Evolutionary conservation across 2,329 filamentous ascomycete genomes (phyloP).

Genomic region (Ophiostoma ulmi): DNA sequence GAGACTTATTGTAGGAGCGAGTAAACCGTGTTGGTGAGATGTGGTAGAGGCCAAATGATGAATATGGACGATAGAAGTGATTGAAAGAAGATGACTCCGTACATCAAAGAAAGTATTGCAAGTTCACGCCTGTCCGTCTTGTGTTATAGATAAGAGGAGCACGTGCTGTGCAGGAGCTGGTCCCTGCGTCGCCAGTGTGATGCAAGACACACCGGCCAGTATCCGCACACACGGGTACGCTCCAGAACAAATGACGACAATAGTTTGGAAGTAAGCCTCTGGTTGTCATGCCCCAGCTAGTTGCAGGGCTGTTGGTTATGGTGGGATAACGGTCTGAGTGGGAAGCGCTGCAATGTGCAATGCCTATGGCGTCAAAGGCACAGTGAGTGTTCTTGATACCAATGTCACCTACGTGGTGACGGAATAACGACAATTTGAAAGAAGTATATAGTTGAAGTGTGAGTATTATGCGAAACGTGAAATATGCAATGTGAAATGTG

Average conservation of each 20-base stretch:
- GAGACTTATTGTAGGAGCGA: too few species aligned
- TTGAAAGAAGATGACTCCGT: background rate
- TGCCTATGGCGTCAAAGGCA: background rate
- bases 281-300: too few species aligned
- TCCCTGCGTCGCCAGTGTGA: background rate
- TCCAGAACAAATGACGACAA: background rate
- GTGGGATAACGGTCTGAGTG: background rate
- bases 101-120: background rate
- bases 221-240: background rate
- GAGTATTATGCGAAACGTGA: background rate
- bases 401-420: background rate
- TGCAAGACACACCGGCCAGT: background rate
- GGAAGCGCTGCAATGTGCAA: background rate
- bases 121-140: background rate
- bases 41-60: too few species aligned
- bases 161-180: background rate
- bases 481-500: background rate
- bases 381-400: background rate
- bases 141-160: background rate
- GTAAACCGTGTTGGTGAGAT: too few species aligned
- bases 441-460: background rate
- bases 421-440: background rate
- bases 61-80: background rate
- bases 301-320: background rate
- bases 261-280: background rate